Base-by-base conservation (phyloP, 2,329 filamentous ascomycete species). In the Ceratocystis diversiconidia region DNA sequence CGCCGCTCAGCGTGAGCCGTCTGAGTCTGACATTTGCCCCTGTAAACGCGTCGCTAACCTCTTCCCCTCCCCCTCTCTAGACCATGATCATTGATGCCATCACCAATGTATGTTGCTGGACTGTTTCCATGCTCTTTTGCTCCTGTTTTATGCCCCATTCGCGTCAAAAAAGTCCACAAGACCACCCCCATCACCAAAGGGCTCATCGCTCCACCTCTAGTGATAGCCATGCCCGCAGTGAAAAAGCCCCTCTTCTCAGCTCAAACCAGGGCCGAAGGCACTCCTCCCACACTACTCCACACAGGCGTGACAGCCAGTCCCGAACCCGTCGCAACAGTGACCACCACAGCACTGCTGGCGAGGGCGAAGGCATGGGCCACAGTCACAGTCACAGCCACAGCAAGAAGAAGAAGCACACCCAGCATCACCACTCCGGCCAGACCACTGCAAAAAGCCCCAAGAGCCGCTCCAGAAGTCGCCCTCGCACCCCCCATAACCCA, bases 21-120 rank as follows among this genome's bases (percentile, higher is more conserved):
- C 68, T 62, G 43, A 7, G 30, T 19, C 32, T 15, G 30, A 10
- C n/a, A 17, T 25, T 6, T 17, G n/a, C 48, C 30, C 43, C 25
- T 1, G 8, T 17, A 19, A 12, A 59, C 41, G 65, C 46, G 41
- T 61, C 61, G 55, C 77, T 79, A 74, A 80, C 72, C 7, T 60
- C n/a, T 48, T 55, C 36, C 44, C 41, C 41, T 2, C n/a, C 17
- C n/a, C 25, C 50, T 1, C 44, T 69, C 44, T 68, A 85, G 82
- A 82, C 83, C 72, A 85, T 85, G 82, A 85, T 85, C 73, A 82
- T 78, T 64, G 82, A 85, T 73, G 82, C 81, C 65, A 85, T 85
- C 72, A 74, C 83, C 73, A 78, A 79, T 75, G 82, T 85, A 84
- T 74, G 78, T 80, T 71, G 50, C 71, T 69, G 64, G 70, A 71